Evolutionary conservation across 108 stramenopile genomes (phyloP).

Genomic region (Nitzschia palea): DNA sequence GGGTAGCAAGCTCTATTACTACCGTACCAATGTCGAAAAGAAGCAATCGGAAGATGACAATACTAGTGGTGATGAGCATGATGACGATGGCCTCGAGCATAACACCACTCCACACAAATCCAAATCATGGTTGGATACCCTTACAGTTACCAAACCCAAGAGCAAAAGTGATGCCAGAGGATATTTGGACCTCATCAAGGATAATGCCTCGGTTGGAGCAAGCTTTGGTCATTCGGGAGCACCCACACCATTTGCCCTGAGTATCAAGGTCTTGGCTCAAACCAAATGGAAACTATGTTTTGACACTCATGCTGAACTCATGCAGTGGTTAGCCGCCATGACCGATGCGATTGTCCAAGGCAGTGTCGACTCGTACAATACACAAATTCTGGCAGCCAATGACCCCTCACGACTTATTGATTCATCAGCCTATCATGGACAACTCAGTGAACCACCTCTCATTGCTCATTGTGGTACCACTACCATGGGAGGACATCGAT

Average conservation of each 20-base stretch:
- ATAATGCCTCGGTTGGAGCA: slow-evolving; percentile 65
- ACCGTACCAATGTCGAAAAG: slow-evolving; percentile 21
- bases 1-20: slow-evolving; percentile 52
- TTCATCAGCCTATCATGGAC: slow-evolving; percentile 4
- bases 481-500: slow-evolving; percentile 29
- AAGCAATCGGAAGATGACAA: slow-evolving; percentile 21
- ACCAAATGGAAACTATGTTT: slow-evolving; percentile 87
- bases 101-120: neutral
- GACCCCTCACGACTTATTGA: slow-evolving; percentile 33
- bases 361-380: slow-evolving; percentile 71
- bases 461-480: neutral
- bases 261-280: slow-evolving; percentile 57
- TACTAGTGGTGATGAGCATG: slow-evolving; percentile 5
- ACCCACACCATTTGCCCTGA: slow-evolving; percentile 71
- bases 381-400: slow-evolving; percentile 46
- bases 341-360: slow-evolving; percentile 71
- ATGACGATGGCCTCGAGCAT: neutral
- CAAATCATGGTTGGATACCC: slow-evolving; percentile 4
- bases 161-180: slow-evolving; percentile 49
- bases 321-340: slow-evolving; percentile 75
- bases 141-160: too few species aligned
- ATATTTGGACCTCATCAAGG: slow-evolving; percentile 72
- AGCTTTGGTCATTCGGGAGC: slow-evolving; percentile 59
- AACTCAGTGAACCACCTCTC: slow-evolving; percentile 26
- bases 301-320: slow-evolving; percentile 58